phyloP scores from a whole-genome alignment of 2,329 filamentous ascomycete species.

The Fusarium heterosporum region DNA sequence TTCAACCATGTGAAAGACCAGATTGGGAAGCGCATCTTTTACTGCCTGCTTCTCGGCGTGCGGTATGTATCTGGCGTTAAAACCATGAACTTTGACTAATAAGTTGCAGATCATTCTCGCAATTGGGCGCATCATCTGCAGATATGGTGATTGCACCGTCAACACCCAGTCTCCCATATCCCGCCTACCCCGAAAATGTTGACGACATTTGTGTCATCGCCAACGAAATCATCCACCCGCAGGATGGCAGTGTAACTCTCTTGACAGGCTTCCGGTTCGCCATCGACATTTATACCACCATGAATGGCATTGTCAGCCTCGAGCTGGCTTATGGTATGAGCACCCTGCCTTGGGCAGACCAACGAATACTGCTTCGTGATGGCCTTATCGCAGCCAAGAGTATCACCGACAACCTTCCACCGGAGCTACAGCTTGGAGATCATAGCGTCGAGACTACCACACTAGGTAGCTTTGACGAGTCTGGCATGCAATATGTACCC shows the following conservation, averaged over 20 bases:
- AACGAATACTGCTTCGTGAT: conserved; percentile 77
- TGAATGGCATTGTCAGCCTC: conserved; percentile 81
- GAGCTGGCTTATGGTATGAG: conserved; percentile 86
- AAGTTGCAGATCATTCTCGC: conserved; percentile 74
- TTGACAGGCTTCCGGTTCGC: conserved; percentile 85
- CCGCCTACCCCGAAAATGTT: conserved; percentile 82
- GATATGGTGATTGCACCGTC: conserved; percentile 82
- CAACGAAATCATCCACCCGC: conserved; percentile 76
- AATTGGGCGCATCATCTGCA: conserved; percentile 77
- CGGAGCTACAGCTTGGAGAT: conserved; percentile 71
- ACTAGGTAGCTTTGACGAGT: conserved; percentile 58
- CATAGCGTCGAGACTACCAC: conserved; percentile 52
- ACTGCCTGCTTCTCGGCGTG: conserved; percentile 81
- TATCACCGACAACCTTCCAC: conserved; percentile 74
- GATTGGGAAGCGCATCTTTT: conserved; percentile 83
- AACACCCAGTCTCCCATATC: conserved; percentile 80
- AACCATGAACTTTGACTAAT: conserved; percentile 24
- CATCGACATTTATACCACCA: conserved; percentile 81
- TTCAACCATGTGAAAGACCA: conserved; percentile 80
- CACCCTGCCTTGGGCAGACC: conserved; percentile 81
- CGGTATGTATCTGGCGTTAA: conserved; percentile 58
- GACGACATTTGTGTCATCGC: conserved; percentile 85
- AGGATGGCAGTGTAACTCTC: conserved; percentile 73
- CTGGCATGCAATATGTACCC: conserved; percentile 64
- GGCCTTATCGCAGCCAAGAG: conserved; percentile 77